Percentiles rank a stretch among this genome's conserved stretches.
phyloP scores from a whole-genome alignment of 768 basidiomycete genomes.

The Boletus pseudopeckii region DNA sequence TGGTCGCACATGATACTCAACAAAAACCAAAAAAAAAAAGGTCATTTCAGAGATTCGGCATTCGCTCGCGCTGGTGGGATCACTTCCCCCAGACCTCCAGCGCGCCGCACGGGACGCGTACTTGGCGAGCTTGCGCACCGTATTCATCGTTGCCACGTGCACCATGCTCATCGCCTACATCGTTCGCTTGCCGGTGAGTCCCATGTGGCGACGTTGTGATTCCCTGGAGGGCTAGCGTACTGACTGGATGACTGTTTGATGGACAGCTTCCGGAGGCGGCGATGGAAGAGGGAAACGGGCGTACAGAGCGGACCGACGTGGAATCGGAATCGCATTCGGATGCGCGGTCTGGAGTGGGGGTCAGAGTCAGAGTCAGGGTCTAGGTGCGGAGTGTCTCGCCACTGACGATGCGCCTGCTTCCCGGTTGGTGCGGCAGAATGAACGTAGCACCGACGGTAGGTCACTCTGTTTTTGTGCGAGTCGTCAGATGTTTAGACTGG shows the following conservation, averaged over 20 bases:
- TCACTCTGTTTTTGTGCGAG: neutral
- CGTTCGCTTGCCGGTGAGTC: conserved; percentile 8
- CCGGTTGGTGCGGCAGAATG: no score
- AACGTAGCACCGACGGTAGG: neutral
- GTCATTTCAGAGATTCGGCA: conserved; percentile 11
- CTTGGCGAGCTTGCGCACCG: conserved; percentile 4
- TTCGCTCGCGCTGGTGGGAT: conserved; percentile 9
- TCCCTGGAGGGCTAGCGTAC: neutral
- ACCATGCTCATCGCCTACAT: conserved; percentile 1
- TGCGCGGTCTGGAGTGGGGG: neutral
- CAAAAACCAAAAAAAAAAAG: neutral
- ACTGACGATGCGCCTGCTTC: no score
- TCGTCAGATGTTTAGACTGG: neutral
- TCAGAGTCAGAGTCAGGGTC: neutral
- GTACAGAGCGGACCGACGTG: neutral
- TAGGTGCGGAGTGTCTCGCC: neutral
- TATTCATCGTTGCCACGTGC: conserved; percentile 9
- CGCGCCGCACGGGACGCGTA: conserved; percentile 8
- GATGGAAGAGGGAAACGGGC: neutral
- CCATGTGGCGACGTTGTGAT: neutral
- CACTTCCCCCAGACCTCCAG: conserved; percentile 11
- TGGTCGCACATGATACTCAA: neutral
- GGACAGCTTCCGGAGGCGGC: conserved; percentile 2
- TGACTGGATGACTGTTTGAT: neutral
- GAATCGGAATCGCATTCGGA: neutral